A percentile compares a stretch with the other conserved stretches of the same genome.
phyloP scores from a whole-genome alignment of 495 filamentous ascomycete species.

The Pseudoneurospora amorphoporcata region DNA sequence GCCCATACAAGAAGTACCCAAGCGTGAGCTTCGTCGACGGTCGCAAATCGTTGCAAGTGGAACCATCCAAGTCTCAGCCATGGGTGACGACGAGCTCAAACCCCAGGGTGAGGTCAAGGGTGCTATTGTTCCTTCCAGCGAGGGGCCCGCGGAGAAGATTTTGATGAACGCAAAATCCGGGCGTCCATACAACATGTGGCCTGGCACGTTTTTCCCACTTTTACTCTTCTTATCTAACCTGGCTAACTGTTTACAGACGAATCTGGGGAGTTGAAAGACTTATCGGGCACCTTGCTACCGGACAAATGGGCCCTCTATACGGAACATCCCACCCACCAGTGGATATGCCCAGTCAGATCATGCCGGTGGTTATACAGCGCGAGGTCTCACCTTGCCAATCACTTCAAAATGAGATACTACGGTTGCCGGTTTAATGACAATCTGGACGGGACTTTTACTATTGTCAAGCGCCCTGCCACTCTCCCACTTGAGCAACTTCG shows the following conservation, averaged over 20 bases:
- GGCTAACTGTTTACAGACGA: not conserved
- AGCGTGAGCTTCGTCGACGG: not conserved
- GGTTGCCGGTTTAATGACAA: slow-evolving; percentile 13
- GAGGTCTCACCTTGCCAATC: slow-evolving; percentile 2
- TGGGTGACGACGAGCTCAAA: not conserved
- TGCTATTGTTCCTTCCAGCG: not conserved
- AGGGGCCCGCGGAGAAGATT: not conserved
- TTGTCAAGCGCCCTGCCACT: not conserved
- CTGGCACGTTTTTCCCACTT: not conserved
- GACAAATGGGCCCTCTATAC: slow-evolving; percentile 6
- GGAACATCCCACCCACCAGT: slow-evolving; percentile 3
- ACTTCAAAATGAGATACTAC: slow-evolving; percentile 10
- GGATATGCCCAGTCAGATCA: slow-evolving; percentile 15
- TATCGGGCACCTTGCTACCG: slow-evolving; percentile 4
- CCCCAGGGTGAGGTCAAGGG: not conserved
- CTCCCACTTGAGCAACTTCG: not conserved
- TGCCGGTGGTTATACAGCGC: slow-evolving; percentile 8
- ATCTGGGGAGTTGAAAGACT: not conserved
- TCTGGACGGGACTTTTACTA: slow-evolving; percentile 11
- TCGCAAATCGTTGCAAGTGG: not conserved
- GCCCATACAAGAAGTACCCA: not conserved
- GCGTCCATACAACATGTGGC: slow-evolving; percentile 13
- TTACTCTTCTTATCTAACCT: not conserved
- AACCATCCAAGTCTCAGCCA: not conserved
- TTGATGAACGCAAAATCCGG: slow-evolving; percentile 6